Evolutionary conservation across 129 eudicot species (phyloP), one percentile per base, ranked within the genome.

Genomic region (Apium graveolens): DNA sequence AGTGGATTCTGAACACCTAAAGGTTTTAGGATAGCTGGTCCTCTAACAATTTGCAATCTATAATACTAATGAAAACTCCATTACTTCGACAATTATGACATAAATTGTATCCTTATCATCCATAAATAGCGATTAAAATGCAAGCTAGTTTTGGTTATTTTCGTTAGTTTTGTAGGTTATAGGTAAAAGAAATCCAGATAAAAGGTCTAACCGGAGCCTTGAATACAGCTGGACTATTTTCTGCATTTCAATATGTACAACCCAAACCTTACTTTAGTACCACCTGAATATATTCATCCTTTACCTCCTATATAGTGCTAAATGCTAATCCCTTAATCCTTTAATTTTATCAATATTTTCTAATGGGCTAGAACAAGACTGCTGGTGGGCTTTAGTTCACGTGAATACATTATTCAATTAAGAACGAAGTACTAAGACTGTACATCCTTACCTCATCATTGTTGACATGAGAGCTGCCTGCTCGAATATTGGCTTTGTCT

Each of bases 401-500:
- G 9, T 32, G 18, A 14, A 65, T 31, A 32, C 26, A 10, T 29
- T 65, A 2, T 65, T 65, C 71, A 29, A 65, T 31, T 29, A 18
- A 65, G 10, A 31, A 65, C 1, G 20, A 65, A 31, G 38, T 27
- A 65, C 71, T 29, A 65, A 32, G 38, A 65, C 3, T 11, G 1
- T 65, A 32, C 10, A 31, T 29, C 31, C 57, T 11, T 90, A 84
- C 96, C 69, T 63, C 73, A 69, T 63, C 73, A 69, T 83, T 83
- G 71, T 35, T 65, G 71, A 65, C 71, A 65, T 16, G 71, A 45
- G 84, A 71, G 34, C 46, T 34, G 79, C 84, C 84, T 75, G 83
- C 89, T 81, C 70, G 84, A 70, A 82, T 77, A 75, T 83, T 75
- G 24, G 88, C 76, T 29, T 78, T 80, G 41, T 87, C 91, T 31